These are phyloP conservation scores for Aspergillus nomiae DNA, from an alignment of 2,329 filamentous ascomycete species.

Conservation along the genomic window DNA sequence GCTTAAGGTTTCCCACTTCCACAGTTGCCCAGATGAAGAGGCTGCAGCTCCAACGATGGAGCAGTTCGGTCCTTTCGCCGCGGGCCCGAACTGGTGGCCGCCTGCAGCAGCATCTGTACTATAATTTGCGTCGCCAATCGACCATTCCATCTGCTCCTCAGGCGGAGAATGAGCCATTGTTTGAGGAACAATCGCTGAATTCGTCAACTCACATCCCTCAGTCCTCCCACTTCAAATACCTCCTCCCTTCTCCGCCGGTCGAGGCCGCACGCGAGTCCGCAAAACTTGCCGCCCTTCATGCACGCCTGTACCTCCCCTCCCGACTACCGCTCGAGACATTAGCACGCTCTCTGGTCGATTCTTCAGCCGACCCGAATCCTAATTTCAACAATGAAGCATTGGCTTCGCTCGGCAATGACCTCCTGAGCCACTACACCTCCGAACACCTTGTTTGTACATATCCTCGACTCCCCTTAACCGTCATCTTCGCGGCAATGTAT, in stretches of 20 bases:
- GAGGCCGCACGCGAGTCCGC: slow-evolving; percentile 70
- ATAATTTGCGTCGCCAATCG: slow-evolving; percentile 44
- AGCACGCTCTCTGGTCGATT: slow-evolving; percentile 80
- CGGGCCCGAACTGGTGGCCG: slow-evolving; percentile 45
- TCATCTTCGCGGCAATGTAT: slow-evolving; percentile 82
- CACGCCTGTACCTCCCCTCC: slow-evolving; percentile 77
- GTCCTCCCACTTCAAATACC: slow-evolving; percentile 38
- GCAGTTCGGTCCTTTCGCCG: slow-evolving; percentile 52
- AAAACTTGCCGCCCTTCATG: slow-evolving; percentile 90
- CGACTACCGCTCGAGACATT: slow-evolving; percentile 84
- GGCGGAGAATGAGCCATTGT: slow-evolving; percentile 28
- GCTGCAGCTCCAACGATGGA: slow-evolving; percentile 55
- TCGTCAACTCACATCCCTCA: slow-evolving; percentile 26
- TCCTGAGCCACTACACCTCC: slow-evolving; percentile 85
- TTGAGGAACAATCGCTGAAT: slow-evolving; percentile 27
- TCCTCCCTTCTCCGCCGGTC: slow-evolving; percentile 71
- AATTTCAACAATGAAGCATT: slow-evolving; percentile 89
- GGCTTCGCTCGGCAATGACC: slow-evolving; percentile 74
- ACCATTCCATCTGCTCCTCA: slow-evolving; percentile 37
- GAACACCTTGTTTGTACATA: slow-evolving; percentile 88
- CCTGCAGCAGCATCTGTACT: slow-evolving; percentile 40
- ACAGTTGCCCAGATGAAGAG: slow-evolving; percentile 50
- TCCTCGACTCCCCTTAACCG: slow-evolving; percentile 84
- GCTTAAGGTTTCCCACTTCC: slow-evolving; percentile 5
- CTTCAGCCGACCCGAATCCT: slow-evolving; percentile 76